Base-by-base conservation (phyloP, 495 filamentous ascomycete species). In the Neurospora sp. region DNA sequence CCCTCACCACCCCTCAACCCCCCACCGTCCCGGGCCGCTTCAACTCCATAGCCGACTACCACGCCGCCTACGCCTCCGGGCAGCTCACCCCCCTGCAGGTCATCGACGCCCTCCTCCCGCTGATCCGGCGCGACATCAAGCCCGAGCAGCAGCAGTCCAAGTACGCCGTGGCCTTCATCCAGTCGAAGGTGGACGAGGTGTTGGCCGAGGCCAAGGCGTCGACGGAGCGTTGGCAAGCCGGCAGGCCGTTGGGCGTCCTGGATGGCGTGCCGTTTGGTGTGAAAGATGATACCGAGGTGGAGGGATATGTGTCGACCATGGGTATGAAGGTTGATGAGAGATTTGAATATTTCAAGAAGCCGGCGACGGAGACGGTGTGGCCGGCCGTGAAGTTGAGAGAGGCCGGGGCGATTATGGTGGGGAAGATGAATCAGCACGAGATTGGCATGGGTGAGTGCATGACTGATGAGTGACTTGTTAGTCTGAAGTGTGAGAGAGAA, bases 381-480 rank as follows among this genome's bases (percentile, higher is more conserved):
- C 93, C 92, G 74, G 88, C 94, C 31, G 85, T 84, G 79, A 89
- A 92, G 82, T 88, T 92, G 83, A 85, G 91, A 76, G 91, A 96
- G 66, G 90, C 89, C 0, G 95, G 95, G 2, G 94, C 90, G 13
- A 87, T 98, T 48, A 85, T 97, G 24, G 79, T 97, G 71, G 95
- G 94, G 15, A 97, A 96, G 82, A 87, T 90, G 37, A 94, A 89
- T 48, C 97, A 98, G 95, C 94, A 98, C 81, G 94, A 98, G 82
- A 80, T 96, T 8, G 95, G 95, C 4, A 82, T 81, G 71, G 78
- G 77, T 77, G 42, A 66, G 75, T 74, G 17, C 39, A 43, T n/a
- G 1, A 69, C 39, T 24, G 59, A 31, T n/a, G 1, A 69, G 62
- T 24, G 59, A 31, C 48, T 34, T 4, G 31, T 4, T 48, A 17